A percentile compares a stretch with the other conserved stretches of the same genome.
Conservation (phyloP, 2,329 filamentous ascomycete species). For the Penicillium sp. region DNA sequence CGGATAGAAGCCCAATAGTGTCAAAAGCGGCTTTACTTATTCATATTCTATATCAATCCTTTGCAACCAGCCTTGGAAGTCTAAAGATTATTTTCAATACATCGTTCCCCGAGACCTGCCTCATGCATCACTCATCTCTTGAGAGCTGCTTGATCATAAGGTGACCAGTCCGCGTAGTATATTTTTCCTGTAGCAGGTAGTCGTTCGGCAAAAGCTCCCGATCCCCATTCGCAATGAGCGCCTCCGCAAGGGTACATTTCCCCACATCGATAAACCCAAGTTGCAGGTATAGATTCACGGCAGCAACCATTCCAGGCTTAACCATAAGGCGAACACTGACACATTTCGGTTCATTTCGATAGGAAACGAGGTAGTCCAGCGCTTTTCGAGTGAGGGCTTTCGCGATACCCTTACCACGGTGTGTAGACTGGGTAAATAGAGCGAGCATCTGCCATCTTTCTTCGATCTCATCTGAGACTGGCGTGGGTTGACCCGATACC, state of each 20-base stretch:
- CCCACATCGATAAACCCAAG: constrained; percentile 31
- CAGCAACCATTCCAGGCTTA: constrained; percentile 27
- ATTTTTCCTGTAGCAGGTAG: not conserved
- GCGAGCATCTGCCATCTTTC: constrained; percentile 32
- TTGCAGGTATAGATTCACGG: constrained; percentile 27
- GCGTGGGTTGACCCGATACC: constrained; percentile 23
- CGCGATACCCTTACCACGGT: constrained; percentile 33
- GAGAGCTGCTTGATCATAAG: no score
- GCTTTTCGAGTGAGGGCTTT: constrained; percentile 25
- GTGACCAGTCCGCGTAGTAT: no score
- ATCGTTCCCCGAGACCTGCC: no score
- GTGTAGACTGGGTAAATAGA: constrained; percentile 32
- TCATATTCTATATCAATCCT: no score
- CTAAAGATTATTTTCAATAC: no score
- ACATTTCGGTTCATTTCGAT: constrained; percentile 7
- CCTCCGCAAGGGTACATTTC: constrained; percentile 30
- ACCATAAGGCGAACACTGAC: constrained; percentile 31
- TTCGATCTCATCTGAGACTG: constrained; percentile 24
- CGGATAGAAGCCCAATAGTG: no score
- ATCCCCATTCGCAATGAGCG: constrained; percentile 31
- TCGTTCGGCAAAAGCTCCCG: constrained; percentile 28
- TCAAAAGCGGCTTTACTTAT: no score
- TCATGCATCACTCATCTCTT: no score
- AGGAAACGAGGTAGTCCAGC: constrained; percentile 19
- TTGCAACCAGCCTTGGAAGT: no score